Base-by-base conservation (phyloP, 164 flowering plant genomes). In the Chimonanthus praecox region DNA sequence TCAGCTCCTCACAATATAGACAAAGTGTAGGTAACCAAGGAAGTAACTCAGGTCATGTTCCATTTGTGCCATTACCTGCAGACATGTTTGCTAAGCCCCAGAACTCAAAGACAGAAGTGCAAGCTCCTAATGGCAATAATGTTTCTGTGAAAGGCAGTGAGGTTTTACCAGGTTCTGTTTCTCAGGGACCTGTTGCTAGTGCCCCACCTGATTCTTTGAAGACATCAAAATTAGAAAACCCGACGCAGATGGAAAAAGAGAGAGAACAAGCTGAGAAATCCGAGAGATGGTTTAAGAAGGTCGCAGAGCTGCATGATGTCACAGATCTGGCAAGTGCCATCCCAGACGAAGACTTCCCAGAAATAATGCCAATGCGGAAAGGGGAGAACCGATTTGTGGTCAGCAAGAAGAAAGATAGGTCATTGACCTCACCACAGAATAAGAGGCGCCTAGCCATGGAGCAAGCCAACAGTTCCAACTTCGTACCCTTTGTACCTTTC, bases 401-500 rank as follows among this genome's bases (percentile, higher is more conserved):
- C n/a, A 86, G 87, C 80, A 91, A 89, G 76, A 89, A 85, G 80
- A 93, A 90, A 79, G 94, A 90, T 67, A 88, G 91, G 33, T 91
- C 97, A 8, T 76, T 91, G 78, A 89, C 90, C 51, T 86, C 99
- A 70, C 96, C 97, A 5, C 74, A 77, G 58, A 81, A 90, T 83
- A 94, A 87, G 83, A 83, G 93, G 63, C 86, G 81, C 0, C 68
- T 78, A 73, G 90, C 94, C 44, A 85, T 84, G 85, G 97, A 91
- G 77, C 97, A 88, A 81, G 74, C 88, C 21, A 81, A 72, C 67
- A 82, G 65, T 47, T 76, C 84, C 50, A 90, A 89, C 73, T 87
- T 80, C 71, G 99, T 92, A 7, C 99, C 97, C 3, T 94, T 90
- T 79, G 99, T 94, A 44, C 99, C 99, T 6, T 94, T 92, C 77